Evolutionary conservation across 2,329 filamentous ascomycete genomes (phyloP), one percentile per base, ranked within the genome.

Genomic region (Clonostachys rosea): DNA sequence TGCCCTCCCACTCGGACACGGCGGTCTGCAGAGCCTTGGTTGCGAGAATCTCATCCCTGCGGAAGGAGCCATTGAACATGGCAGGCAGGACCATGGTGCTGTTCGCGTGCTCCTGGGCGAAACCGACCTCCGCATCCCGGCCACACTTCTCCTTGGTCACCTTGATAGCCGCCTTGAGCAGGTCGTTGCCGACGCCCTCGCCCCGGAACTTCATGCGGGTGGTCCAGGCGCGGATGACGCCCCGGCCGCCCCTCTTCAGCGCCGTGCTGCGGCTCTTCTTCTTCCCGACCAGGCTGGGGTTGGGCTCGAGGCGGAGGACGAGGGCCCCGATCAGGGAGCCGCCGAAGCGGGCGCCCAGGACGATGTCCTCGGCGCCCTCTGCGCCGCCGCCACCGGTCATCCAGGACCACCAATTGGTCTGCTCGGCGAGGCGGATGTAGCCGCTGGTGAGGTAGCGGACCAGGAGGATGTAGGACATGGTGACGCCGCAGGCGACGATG

Each of bases 191-290:
- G 20, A 95, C 73, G 0, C 90, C 89, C 52, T 81, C 80, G 34
- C 79, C 74, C 24, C 91, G 78, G 63, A 89, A 90, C 54, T 75
- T 74, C 44, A 83, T 67, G 59, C 76, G 76, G 2, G 90, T 88
- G 3, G 89, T 92, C 90, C 91, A 96, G 2, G 87, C 90, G 30
- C 87, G 80, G 48, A 96, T 84, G 43, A 90, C 71, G 9, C 84
- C 87, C 51, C 78, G 79, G 45, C 85, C 86, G 35, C 83, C 81
- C 53, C 71, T 62, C 24, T 30, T 30, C 55, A 74, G 71, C 59
- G 59, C 69, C 14, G 34, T 34, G 55, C 53, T 51, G 43, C 57
- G 64, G 55, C 61, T 58, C 64, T 69, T 58, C 47, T 57, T 63
- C 47, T 64, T 63, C 17, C 57, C 57, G 46, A 49, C 56, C 49